These are phyloP conservation scores for Gaultheria prostrata DNA, from an alignment of 148 eudicot species.

Conservation along the genomic window DNA sequence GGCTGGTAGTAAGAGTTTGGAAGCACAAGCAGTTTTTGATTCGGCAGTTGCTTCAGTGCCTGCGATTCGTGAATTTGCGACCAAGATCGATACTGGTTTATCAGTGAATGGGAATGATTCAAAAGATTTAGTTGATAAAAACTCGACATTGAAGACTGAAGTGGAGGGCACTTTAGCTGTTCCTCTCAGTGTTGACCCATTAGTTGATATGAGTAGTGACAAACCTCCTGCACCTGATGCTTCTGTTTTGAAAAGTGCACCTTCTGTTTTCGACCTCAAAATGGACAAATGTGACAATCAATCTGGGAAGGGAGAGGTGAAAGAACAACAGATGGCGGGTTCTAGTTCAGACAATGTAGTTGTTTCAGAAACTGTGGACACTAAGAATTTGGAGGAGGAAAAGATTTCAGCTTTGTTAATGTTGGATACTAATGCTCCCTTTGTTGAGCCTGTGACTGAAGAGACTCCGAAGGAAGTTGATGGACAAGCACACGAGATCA, in stretches of 20 bases:
- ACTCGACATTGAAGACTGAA: background rate
- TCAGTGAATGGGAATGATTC: background rate
- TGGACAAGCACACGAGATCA: conserved; percentile 17
- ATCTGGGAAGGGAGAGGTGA: background rate
- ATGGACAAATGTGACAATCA: conserved; percentile 17
- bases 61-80: conserved; percentile 7
- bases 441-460: conserved; percentile 10
- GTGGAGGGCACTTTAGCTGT: conserved; percentile 4
- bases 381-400: conserved; percentile 1
- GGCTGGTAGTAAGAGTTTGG: conserved; percentile 8
- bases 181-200: conserved; percentile 6
- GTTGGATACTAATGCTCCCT: conserved; percentile 14
- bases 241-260: background rate
- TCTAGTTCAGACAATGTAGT: background rate
- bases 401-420: background rate
- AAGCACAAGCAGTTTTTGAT: conserved; percentile 7
- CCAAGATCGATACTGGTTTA: background rate
- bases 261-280: conserved; percentile 7
- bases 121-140: conserved; percentile 16
- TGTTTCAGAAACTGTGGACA: conserved; percentile 13
- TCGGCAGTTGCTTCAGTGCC: conserved; percentile 12
- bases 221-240: conserved; percentile 13
- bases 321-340: conserved; percentile 2
- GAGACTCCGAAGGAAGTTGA: conserved; percentile 11
- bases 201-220: conserved; percentile 11